phyloP scores from a whole-genome alignment of 345 rosid genomes.

The Ceriops zippeliana region DNA sequence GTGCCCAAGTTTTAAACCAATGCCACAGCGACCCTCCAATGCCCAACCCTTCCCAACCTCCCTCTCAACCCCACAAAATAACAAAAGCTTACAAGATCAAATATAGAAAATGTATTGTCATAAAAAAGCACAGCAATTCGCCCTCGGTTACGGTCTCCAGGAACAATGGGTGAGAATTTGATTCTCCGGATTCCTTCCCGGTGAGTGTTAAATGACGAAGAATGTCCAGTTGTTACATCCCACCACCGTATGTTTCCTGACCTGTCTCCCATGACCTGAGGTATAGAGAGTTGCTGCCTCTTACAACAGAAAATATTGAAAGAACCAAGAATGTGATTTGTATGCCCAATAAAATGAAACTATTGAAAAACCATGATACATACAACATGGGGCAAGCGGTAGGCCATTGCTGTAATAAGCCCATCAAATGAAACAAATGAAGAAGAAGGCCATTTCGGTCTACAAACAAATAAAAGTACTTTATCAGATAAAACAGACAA shows the following conservation, averaged over 20 bases:
- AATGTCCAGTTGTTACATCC: conserved; percentile 95
- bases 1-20: too few relatives aligned
- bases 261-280: conserved; percentile 71
- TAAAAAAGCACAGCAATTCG: conserved; percentile 90
- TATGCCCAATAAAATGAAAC: conserved; percentile 7
- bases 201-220: conserved; percentile 88
- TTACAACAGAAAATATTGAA: conserved; percentile 14
- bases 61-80: too few relatives aligned
- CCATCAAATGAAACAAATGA: conserved; percentile 93
- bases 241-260: conserved; percentile 98
- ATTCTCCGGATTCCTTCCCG: conserved; percentile 92
- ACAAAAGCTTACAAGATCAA: conserved; percentile 69
- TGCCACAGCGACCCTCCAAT: too few relatives aligned
- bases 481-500: conserved; percentile 2
- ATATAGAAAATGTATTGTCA: conserved; percentile 92
- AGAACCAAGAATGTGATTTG: conserved; percentile 16
- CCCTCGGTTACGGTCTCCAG: conserved; percentile 92
- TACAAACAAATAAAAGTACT: conserved; percentile 35
- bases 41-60: too few relatives aligned
- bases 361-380: conserved; percentile 26
- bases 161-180: conserved; percentile 91
- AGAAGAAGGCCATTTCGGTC: conserved; percentile 99
- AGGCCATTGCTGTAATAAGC: conserved; percentile 94
- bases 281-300: conserved; percentile 23
- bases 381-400: conserved; percentile 96